These are phyloP conservation scores for Starmerella powellii DNA, from an alignment of 805 yeast genomes.

Conservation along the genomic window DNA sequence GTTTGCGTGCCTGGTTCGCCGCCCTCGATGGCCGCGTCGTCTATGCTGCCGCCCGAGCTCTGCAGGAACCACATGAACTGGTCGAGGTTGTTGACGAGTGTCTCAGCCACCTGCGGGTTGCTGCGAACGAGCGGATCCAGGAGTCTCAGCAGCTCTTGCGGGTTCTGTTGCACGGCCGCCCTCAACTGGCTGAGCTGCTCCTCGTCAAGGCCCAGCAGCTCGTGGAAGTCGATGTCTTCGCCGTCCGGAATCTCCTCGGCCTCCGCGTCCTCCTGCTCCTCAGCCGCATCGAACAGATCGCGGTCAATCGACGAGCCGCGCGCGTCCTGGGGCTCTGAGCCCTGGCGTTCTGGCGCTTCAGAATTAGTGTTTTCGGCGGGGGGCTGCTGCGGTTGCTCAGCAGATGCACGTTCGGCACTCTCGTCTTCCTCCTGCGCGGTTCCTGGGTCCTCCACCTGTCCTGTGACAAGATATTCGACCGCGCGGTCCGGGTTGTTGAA, in stretches of 20 bases:
- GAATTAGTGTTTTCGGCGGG: background rate
- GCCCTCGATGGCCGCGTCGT: constrained; percentile 36
- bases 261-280: constrained; percentile 26
- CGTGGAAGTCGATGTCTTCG: constrained; percentile 25
- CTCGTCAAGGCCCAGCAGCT: constrained; percentile 34
- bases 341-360: background rate
- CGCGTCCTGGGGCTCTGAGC: constrained; percentile 2
- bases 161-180: constrained; percentile 68
- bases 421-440: constrained; percentile 24
- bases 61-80: constrained; percentile 65
- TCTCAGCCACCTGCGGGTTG: constrained; percentile 71
- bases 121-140: constrained; percentile 68
- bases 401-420: constrained; percentile 21
- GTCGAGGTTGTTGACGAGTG: constrained; percentile 50
- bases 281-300: constrained; percentile 33
- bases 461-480: constrained; percentile 84
- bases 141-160: constrained; percentile 74
- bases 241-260: constrained; percentile 27
- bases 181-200: constrained; percentile 49
- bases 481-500: constrained; percentile 97
- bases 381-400: constrained; percentile 21
- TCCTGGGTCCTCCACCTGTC: constrained; percentile 45
- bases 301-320: constrained; percentile 24
- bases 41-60: constrained; percentile 31
- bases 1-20: constrained; percentile 15